Base-by-base conservation (phyloP, 1,139 yeast genomes). In the Scheffersomyces titani region DNA sequence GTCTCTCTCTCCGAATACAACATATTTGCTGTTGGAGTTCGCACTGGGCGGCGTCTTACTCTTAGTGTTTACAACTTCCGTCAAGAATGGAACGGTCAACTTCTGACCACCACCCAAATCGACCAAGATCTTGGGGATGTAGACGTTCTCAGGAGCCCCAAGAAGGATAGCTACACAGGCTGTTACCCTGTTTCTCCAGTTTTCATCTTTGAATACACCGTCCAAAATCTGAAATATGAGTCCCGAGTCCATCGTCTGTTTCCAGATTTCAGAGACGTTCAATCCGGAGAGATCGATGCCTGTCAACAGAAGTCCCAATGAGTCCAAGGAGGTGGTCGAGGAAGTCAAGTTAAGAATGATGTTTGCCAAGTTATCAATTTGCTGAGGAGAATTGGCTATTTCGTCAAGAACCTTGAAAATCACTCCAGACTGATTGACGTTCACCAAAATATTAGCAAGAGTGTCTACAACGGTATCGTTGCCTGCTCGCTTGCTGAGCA, bases 31-130 rank as follows among this genome's bases (percentile, higher is more conserved):
- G 55, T 4, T 52, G 44, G 3, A 51, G 65, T 70, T 54, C 60
- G 67, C 55, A 46, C 56, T 59, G 40, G 40, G 11, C 44, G 40
- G 11, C 44, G 60, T 62, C 62, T 71, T 67, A 54, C 73, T 69
- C 24, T 68, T 69, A 44, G 74, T 64, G 55, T 69, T 65, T 50
- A 76, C 63, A 6, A 66, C 55, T 59, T 75, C 63, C 40, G 74
- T 76, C 56, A 77, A 59, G 60, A 63, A 68, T 6, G 68, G 63
- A 55, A 75, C 65, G 2, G 78, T 67, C 50, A 74, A 69, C 16
- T 63, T 61, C 40, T 69, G 57, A 30, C 79, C 80, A 44, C 67
- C 61, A 45, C 81, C 78, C 46, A 76, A 60, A 21, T 74, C 75
- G 47, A 65, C 63, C 60, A 77, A 66, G 30, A 76, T 53, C 56